Evolutionary conservation across 2,329 filamentous ascomycete species (phyloP), one percentile per base, ranked within the genome.

Genomic region (Curvularia spicifera): DNA sequence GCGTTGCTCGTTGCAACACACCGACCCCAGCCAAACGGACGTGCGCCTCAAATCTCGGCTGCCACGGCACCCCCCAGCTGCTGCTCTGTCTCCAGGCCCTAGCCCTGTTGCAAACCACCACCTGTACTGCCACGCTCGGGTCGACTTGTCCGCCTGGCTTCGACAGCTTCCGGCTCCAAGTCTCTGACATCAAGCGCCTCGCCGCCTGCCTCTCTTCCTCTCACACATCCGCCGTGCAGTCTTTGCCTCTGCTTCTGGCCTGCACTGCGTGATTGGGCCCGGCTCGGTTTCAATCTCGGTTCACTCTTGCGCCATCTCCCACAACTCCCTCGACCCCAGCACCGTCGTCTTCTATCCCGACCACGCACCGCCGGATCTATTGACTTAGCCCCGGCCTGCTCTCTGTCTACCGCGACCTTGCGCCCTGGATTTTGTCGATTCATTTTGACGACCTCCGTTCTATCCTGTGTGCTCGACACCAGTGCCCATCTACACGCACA

Each of bases 361-460:
- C 64, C 63, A 39, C 46, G 56, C 52, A 71, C 66, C 64, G 71
- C 70, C 74, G 56, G 73, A 76, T 72, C 73, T 77, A 76, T 77
- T 77, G 63, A 76, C 67, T 77, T 77, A 76, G 73, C 72, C 73
- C 67, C 63, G 61, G 63, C 61, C 64, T 67, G 65, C 62, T 60
- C 67, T 70, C 66, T 60, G 62, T 56, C 60, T 55, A 29, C 57
- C 40, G 24, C 43, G 53, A 56, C 57, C 26, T 37, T 51, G 51
- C 60, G 37, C 54, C 53, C 51, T 56, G 33, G 4, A 48, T 53
- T 8, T 53, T 44, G 50, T 57, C 49, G 52, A 64, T 63, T 59
- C 63, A 59, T 1, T 1, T 31, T 60, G 61, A 51, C 50, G 44
- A 62, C 64, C 60, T 59, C 59, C 29, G 22, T n/a, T 44, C n/a